These are phyloP conservation scores for Candida tetrigidarum DNA, from an alignment of 1,139 yeast species.

Conservation along the genomic window DNA sequence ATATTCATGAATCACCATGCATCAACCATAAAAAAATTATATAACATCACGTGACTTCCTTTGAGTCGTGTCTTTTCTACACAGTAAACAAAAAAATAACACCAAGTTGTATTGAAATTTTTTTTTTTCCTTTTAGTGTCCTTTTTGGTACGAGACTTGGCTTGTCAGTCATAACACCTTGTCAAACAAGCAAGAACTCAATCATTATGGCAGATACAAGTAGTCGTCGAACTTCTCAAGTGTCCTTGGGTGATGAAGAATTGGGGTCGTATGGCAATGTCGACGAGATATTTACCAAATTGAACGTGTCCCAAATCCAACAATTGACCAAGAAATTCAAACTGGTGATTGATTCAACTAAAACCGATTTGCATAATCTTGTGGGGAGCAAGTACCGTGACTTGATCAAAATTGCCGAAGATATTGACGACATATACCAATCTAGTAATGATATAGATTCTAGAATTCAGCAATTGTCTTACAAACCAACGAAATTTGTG, in stretches of 20 bases:
- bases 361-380: constrained; percentile 52
- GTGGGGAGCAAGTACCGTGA: constrained; percentile 74
- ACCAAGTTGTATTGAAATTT: background rate
- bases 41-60: background rate
- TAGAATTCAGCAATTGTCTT: constrained; percentile 37
- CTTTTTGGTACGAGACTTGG: background rate
- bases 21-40: no score
- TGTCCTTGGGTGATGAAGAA: constrained; percentile 4
- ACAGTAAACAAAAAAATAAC: no score
- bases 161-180: background rate
- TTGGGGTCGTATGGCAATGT: constrained; percentile 19
- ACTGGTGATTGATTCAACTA: constrained; percentile 22
- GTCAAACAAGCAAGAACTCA: no score
- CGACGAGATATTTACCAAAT: constrained; percentile 40
- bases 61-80: background rate
- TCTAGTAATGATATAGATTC: constrained; percentile 35
- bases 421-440: constrained; percentile 58
- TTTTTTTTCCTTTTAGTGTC: background rate
- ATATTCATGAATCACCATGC: no score
- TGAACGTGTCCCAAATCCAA: constrained; percentile 40
- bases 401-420: constrained; percentile 69
- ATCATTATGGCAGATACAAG: constrained; percentile 1
- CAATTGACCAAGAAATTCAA: constrained; percentile 34
- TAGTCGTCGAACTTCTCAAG: constrained; percentile 1
- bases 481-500: constrained; percentile 33